These are phyloP conservation scores for Trichoderma sp. DNA, from an alignment of 2,329 filamentous ascomycete species.

Conservation along the genomic window DNA sequence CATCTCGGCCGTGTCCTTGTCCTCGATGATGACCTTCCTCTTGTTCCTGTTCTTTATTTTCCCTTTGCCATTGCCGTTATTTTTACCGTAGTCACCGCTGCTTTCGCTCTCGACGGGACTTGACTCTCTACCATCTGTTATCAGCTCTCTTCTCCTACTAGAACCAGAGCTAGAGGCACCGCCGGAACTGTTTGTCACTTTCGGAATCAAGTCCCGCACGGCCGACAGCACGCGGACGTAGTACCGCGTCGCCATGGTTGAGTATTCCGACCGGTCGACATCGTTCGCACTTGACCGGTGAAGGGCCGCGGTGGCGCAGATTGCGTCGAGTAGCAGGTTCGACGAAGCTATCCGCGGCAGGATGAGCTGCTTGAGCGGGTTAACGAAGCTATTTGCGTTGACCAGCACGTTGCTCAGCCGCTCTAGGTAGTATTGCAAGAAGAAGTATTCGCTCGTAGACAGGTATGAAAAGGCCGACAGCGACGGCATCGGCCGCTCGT, in stretches of 20 bases:
- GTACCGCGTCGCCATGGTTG: constrained; percentile 6
- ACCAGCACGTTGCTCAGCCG: constrained; percentile 10
- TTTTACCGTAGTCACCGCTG: background rate
- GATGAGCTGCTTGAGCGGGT: constrained; percentile 10
- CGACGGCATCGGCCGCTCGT: background rate
- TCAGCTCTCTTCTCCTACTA: background rate
- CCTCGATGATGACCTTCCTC: background rate
- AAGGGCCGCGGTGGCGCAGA: constrained; percentile 1
- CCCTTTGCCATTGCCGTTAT: background rate
- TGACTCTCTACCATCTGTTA: background rate
- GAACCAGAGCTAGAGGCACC: background rate
- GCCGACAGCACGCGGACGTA: constrained; percentile 15
- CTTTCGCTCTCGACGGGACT: background rate
- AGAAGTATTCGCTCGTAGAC: constrained; percentile 15
- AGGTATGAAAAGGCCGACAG: constrained; percentile 17
- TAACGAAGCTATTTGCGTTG: constrained; percentile 11
- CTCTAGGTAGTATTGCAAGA: constrained; percentile 18
- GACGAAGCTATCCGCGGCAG: constrained; percentile 12
- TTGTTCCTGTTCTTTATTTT: background rate
- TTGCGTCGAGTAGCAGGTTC: constrained; percentile 12
- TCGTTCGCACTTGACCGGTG: background rate
- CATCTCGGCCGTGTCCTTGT: constrained; percentile 4
- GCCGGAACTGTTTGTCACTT: background rate
- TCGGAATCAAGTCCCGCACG: constrained; percentile 7
- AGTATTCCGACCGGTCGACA: background rate